Evolutionary conservation across 73 alveolate species (phyloP).

Genomic region (Stentor coeruleus): DNA sequence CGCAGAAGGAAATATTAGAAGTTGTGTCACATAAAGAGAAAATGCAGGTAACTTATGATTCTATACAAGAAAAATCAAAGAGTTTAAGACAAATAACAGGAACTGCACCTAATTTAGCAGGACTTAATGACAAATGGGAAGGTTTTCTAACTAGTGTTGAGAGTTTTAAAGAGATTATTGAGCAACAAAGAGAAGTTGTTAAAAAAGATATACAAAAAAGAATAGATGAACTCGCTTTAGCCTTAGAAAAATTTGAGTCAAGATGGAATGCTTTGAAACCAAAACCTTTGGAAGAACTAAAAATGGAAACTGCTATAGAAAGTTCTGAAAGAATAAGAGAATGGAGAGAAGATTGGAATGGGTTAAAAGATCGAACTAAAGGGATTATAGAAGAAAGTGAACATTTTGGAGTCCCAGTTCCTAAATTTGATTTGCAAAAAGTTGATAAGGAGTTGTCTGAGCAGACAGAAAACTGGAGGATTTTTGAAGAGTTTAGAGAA

Average conservation of each 20-base stretch:
- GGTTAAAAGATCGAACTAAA: conserved; percentile 73
- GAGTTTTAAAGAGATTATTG: conserved; percentile 86
- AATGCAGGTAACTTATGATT: conserved; percentile 69
- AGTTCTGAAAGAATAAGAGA: conserved; percentile 86
- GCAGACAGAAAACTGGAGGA: conserved; percentile 77
- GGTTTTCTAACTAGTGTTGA: conserved; percentile 87
- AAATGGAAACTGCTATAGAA: conserved; percentile 92
- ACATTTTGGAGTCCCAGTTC: conserved; percentile 84
- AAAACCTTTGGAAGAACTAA: conserved; percentile 88
- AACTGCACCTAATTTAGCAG: conserved; percentile 77
- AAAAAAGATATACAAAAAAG: conserved; percentile 79
- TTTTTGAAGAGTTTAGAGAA: conserved; percentile 91
- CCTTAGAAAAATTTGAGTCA: conserved; percentile 85
- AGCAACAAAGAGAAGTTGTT: conserved; percentile 85
- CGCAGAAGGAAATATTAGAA: conserved; percentile 82
- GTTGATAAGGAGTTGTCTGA: conserved; percentile 78
- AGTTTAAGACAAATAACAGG: conserved; percentile 87
- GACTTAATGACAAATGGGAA: conserved; percentile 90
- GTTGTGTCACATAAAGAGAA: conserved; percentile 80
- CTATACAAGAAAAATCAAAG: conserved; percentile 81
- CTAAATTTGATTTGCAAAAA: conserved; percentile 78
- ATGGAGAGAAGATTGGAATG: conserved; percentile 89
- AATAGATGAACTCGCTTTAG: conserved; percentile 69
- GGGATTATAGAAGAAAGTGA: conserved; percentile 85
- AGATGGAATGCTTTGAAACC: conserved; percentile 98